These are phyloP conservation scores for Pneumocystis wakefieldiae DNA, from an alignment of 1,139 yeast genomes.

Conservation along the genomic window DNA sequence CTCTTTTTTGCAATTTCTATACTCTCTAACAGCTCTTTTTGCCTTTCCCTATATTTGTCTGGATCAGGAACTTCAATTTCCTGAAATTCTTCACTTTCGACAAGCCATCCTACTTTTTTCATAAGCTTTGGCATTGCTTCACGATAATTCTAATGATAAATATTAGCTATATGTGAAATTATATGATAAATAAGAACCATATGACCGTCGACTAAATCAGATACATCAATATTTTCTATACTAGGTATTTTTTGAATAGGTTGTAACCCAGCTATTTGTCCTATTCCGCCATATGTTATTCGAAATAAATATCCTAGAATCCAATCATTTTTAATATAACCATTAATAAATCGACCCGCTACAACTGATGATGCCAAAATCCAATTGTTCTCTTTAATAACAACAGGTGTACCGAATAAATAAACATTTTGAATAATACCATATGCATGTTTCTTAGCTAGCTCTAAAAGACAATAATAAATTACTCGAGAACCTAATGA, in stretches of 20 bases:
- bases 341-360: conserved; percentile 79
- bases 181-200: conserved; percentile 37
- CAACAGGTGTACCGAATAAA: conserved; percentile 78
- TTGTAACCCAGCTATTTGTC: conserved; percentile 78
- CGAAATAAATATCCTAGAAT: conserved; percentile 84
- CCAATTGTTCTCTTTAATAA: conserved; percentile 63
- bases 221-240: conserved; percentile 73
- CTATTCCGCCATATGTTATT: conserved; percentile 90
- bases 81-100: conserved; percentile 75
- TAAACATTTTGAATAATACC: conserved; percentile 85
- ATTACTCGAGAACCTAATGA: conserved; percentile 88
- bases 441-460: conserved; percentile 71
- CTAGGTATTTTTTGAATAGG: conserved; percentile 49
- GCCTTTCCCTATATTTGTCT: conserved; percentile 21
- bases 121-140: conserved; percentile 76
- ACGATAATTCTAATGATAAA: conserved; percentile 36
- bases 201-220: conserved; percentile 81
- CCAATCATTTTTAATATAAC: conserved; percentile 91
- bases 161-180: background rate
- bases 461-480: conserved; percentile 73
- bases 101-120: conserved; percentile 58
- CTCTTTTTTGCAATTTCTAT: background rate
- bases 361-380: conserved; percentile 74
- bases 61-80: conserved; percentile 96
- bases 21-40: background rate